Conservation (phyloP, 2,329 filamentous ascomycete species). For the Dactylellina parvicollis region DNA sequence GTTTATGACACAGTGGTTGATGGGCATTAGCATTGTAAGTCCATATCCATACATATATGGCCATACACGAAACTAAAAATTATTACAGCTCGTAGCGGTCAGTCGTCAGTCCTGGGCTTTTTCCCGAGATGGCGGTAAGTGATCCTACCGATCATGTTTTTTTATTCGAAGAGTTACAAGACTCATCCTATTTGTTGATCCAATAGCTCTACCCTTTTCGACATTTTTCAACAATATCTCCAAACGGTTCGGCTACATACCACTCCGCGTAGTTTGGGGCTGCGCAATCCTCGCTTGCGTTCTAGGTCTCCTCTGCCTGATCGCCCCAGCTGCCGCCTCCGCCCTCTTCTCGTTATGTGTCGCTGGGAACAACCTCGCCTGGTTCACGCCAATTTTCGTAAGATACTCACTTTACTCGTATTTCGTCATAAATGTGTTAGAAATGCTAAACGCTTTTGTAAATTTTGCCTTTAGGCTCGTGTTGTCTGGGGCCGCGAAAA, state of each 20-base stretch:
- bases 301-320: constrained; percentile 69
- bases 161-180: background rate
- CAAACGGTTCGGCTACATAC: constrained; percentile 68
- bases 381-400: constrained; percentile 69
- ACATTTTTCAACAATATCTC: constrained; percentile 69
- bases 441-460: background rate
- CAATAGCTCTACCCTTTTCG: constrained; percentile 68
- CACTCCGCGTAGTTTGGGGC: constrained; percentile 68
- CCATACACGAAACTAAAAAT: constrained; percentile 27
- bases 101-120: constrained; percentile 73
- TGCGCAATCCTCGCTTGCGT: constrained; percentile 66
- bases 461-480: constrained; percentile 59
- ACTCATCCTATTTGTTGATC: background rate
- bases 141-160: no score
- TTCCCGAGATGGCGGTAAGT: constrained; percentile 66
- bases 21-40: constrained; percentile 67
- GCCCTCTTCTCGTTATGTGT: constrained; percentile 71
- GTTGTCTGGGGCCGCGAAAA: constrained; percentile 69
- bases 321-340: constrained; percentile 68
- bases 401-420: background rate
- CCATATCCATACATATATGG: background rate
- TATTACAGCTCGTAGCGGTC: constrained; percentile 65
- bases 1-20: constrained; percentile 71
- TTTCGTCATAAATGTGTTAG: no score
- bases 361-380: constrained; percentile 71